Conservation (phyloP, 192 early-diverging fungal genomes). For the Mortierella alpina region DNA sequence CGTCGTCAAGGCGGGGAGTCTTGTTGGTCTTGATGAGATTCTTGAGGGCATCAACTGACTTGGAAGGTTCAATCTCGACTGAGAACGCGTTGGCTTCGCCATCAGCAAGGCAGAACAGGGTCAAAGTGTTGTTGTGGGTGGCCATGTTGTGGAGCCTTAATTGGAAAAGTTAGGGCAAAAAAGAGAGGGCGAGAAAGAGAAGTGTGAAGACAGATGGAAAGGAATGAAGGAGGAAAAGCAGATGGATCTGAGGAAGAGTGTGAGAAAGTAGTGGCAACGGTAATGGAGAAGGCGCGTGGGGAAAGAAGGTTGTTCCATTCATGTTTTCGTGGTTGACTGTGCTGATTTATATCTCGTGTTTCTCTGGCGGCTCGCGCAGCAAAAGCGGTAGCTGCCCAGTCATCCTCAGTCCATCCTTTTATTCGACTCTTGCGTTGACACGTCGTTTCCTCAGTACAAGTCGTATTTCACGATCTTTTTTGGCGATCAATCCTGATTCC, state of each 20-base stretch:
- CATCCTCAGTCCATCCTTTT: too few species aligned
- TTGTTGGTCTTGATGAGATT: constrained; percentile 3
- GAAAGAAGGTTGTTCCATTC: too few species aligned
- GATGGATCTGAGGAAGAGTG: background rate
- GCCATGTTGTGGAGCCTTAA: background rate
- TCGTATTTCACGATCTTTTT: too few species aligned
- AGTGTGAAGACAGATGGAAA: background rate
- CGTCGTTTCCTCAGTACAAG: too few species aligned
- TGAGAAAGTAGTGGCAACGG: background rate
- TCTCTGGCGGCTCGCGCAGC: too few species aligned
- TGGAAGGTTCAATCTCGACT: background rate
- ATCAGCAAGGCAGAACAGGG: background rate
- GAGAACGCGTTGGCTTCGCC: background rate
- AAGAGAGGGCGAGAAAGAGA: background rate
- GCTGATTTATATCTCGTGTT: too few species aligned
- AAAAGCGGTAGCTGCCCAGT: too few species aligned
- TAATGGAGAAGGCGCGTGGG: too few species aligned
- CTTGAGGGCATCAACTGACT: background rate
- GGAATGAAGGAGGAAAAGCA: background rate
- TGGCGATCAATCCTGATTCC: too few species aligned
- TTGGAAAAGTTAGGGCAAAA: background rate
- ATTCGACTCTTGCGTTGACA: too few species aligned
- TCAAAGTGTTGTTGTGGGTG: background rate
- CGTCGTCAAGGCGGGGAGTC: background rate
- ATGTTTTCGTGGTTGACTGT: too few species aligned